Evolutionary conservation across 2,329 filamentous ascomycete species (phyloP).

Genomic region (Dothideomycetidae sp.): DNA sequence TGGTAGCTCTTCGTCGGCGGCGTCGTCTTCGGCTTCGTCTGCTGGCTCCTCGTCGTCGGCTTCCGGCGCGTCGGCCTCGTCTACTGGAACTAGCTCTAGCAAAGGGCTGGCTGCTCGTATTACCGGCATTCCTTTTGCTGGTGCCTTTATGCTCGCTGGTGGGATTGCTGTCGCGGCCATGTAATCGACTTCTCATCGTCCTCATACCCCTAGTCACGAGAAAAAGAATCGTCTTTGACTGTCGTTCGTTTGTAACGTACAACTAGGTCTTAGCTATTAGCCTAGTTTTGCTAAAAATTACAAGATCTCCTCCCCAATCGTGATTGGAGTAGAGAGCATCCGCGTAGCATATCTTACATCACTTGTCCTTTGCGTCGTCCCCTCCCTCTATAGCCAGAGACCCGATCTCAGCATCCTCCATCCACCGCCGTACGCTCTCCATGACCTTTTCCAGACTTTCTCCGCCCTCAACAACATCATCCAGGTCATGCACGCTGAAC

Average conservation of each 20-base stretch:
- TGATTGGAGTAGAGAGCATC: too few species aligned
- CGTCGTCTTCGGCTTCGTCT: not conserved
- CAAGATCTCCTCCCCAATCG: too few species aligned
- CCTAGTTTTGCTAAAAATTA: too few species aligned
- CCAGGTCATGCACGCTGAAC: conserved; percentile 63
- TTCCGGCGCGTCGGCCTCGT: not conserved
- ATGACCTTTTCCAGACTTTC: conserved; percentile 61
- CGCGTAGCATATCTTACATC: too few species aligned
- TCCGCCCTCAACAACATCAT: conserved; percentile 63
- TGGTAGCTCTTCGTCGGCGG: not conserved
- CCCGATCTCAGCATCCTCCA: conserved; percentile 60
- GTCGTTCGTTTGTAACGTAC: not conserved
- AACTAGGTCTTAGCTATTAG: too few species aligned
- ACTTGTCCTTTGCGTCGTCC: conserved; percentile 8
- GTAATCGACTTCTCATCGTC: not conserved
- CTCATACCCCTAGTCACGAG: not conserved
- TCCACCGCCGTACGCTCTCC: conserved; percentile 62
- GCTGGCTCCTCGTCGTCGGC: conserved; percentile 3
- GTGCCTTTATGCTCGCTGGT: conserved; percentile 7
- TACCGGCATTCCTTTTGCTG: conserved; percentile 5
- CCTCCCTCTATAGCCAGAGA: conserved; percentile 38
- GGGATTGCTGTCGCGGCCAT: conserved; percentile 2
- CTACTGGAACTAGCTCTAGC: conserved; percentile 2
- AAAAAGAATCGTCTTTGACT: not conserved
- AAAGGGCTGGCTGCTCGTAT: conserved; percentile 3